Evolutionary conservation across 495 filamentous ascomycete species (phyloP).

Genomic region (Arthonia radiata): DNA sequence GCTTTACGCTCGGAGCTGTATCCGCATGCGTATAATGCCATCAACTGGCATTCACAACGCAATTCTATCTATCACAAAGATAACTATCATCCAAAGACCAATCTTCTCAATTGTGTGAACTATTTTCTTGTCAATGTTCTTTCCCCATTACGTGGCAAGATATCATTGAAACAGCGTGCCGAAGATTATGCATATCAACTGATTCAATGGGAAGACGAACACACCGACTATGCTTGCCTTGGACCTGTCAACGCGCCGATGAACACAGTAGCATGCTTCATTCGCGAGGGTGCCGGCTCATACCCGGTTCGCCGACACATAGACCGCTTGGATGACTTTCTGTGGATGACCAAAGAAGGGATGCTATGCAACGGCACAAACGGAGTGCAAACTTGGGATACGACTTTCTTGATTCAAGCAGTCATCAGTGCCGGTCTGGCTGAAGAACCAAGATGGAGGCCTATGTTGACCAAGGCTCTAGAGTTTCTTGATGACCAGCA

Average conservation of each 20-base stretch:
- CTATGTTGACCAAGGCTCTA: slow-evolving; percentile 65
- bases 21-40: slow-evolving; percentile 48
- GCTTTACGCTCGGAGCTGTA: slow-evolving; percentile 67
- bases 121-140: slow-evolving; percentile 52
- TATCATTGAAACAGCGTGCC: slow-evolving; percentile 30
- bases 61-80: slow-evolving; percentile 61
- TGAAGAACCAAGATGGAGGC: slow-evolving; percentile 47
- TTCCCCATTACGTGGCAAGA: slow-evolving; percentile 43
- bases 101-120: slow-evolving; percentile 52
- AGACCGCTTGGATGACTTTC: slow-evolving; percentile 58
- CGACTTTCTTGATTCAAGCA: slow-evolving; percentile 64
- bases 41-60: slow-evolving; percentile 51
- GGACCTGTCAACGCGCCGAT: slow-evolving; percentile 77
- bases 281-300: slow-evolving; percentile 34
- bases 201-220: slow-evolving; percentile 68
- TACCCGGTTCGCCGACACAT: slow-evolving; percentile 52
- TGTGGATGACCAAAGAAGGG: slow-evolving; percentile 83
- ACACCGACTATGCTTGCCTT: slow-evolving; percentile 67
- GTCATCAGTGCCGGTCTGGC: slow-evolving; percentile 57
- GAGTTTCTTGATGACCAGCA: slow-evolving; percentile 81
- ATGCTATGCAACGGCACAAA: slow-evolving; percentile 94
- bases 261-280: slow-evolving; percentile 65
- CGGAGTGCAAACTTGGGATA: slow-evolving; percentile 93
- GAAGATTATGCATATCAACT: slow-evolving; percentile 56
- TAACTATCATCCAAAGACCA: slow-evolving; percentile 84